Evolutionary conservation across 2,329 filamentous ascomycete species (phyloP).

Genomic region (Trichoderma asperellum): DNA sequence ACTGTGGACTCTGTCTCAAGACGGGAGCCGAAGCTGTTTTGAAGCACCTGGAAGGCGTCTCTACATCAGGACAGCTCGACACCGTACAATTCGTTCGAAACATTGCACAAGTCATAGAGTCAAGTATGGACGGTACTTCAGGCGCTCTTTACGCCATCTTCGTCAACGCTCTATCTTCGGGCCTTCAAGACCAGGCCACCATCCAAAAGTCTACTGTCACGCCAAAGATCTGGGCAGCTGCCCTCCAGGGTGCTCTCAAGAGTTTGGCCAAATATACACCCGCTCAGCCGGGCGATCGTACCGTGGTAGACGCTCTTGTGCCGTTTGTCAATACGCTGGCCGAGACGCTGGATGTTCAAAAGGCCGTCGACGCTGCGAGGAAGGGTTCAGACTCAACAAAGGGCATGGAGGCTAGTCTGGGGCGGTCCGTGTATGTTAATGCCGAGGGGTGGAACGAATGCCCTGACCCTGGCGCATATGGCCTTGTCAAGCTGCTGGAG

Average conservation of each 20-base stretch:
- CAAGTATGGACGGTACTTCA: conserved; percentile 73
- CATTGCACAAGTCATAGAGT: conserved; percentile 63
- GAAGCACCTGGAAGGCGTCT: conserved; percentile 51
- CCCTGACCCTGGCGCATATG: conserved; percentile 71
- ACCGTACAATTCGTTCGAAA: conserved; percentile 26
- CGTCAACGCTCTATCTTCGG: conserved; percentile 66
- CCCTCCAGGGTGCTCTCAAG: conserved; percentile 59
- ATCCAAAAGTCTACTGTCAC: conserved; percentile 20
- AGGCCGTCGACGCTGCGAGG: conserved; percentile 62
- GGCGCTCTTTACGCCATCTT: conserved; percentile 77
- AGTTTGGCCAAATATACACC: conserved; percentile 70
- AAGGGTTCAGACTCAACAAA: conserved; percentile 70
- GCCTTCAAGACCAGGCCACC: conserved; percentile 25
- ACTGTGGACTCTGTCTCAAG: conserved; percentile 36
- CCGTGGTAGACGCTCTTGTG: conserved; percentile 71
- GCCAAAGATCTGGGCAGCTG: conserved; percentile 47
- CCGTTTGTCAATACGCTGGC: conserved; percentile 67
- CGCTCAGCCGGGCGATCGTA: conserved; percentile 71
- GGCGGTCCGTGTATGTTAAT: conserved; percentile 74
- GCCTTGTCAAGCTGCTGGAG: conserved; percentile 64
- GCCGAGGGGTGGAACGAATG: conserved; percentile 68
- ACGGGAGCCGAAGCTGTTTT: conserved; percentile 58
- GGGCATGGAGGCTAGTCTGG: conserved; percentile 73
- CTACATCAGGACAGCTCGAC: conserved; percentile 45
- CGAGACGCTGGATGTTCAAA: conserved; percentile 50